phyloP scores from a whole-genome alignment of 805 yeast genomes.

The Myxozyma nipponensis region DNA sequence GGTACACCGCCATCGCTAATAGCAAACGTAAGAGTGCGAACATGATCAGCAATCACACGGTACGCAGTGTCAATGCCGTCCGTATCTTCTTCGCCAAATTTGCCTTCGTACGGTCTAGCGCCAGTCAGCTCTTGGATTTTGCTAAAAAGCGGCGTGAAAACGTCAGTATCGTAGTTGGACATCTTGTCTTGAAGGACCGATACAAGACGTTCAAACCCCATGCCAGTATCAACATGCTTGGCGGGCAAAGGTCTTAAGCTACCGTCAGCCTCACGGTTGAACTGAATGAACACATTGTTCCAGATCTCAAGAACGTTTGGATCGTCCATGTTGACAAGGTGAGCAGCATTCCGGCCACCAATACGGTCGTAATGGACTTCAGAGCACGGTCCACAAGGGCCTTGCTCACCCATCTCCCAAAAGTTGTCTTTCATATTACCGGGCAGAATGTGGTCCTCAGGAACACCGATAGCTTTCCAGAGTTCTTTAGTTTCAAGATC shows the following conservation, averaged over 20 bases:
- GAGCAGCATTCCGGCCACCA: constrained; percentile 94
- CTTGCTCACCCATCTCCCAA: constrained; percentile 99
- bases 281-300: constrained; percentile 97
- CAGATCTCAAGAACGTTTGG: constrained; percentile 97
- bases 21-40: constrained; percentile 93
- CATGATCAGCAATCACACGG: constrained; percentile 97
- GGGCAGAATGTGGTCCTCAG: constrained; percentile 87
- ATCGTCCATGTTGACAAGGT: constrained; percentile 90
- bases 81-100: constrained; percentile 79
- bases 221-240: constrained; percentile 95
- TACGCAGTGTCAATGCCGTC: constrained; percentile 98
- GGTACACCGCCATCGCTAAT: constrained; percentile 99
- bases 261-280: constrained; percentile 87
- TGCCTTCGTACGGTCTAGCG: constrained; percentile 85
- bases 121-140: constrained; percentile 91
- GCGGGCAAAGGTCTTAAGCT: constrained; percentile 81
- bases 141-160: constrained; percentile 81
- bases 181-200: constrained; percentile 85
- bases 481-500: constrained; percentile 87
- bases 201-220: constrained; percentile 98
- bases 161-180: constrained; percentile 97
- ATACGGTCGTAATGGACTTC: constrained; percentile 97
- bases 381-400: constrained; percentile 99
- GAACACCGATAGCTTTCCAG: constrained; percentile 86
- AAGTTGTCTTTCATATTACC: constrained; percentile 90